Base-by-base conservation (phyloP, 148 eudicot species). In the Vaccinium vitisidaea region DNA sequence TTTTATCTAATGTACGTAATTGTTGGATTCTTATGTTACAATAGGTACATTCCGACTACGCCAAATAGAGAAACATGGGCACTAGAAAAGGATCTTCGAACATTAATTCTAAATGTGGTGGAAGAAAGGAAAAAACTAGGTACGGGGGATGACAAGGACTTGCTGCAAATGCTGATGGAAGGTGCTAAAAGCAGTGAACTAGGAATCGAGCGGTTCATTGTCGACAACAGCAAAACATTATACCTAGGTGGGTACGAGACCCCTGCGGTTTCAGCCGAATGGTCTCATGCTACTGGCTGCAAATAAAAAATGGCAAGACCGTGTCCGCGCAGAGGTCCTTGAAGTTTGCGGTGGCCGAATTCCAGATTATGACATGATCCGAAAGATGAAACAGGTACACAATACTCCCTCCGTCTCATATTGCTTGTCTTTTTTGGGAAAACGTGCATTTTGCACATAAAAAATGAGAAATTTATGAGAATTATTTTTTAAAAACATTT, bases 161-260 rank as follows among this genome's bases (percentile, higher is more conserved):
- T 79, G 12, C 16, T 79, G 10, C 79, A 83, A 5, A 74, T 82
- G 78, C n/a, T 82, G 36, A 25, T 82, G 13, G 84, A 82, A 53
- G 78, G 63, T 5, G 84, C 84, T 2, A 49, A 25, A 30, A 71
- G 53, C 46, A 71, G 84, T 43, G 77, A 82, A 2, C 7, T 70
- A n/a, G 84, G n/a, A 5, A 71, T 82, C 14, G 78, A 82, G 6
- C 49, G 39, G 32, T 83, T 83, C 79, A 58, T 83, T 9, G 80
- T 75, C 0, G 85, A 75, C 30, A 74, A 83, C 55, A 75, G 85
- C 71, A 83, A 83, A 10, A 83, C 56, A 73, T 75, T 74, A 2
- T 83, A 83, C 54, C 43, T 53, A 50, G 85, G 80, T 19, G 85
- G 71, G 12, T 23, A 74, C 19, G 85, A 75, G 71, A 55, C 85